Conservation (phyloP, 805 yeast species). For the Candida ponderosae region DNA sequence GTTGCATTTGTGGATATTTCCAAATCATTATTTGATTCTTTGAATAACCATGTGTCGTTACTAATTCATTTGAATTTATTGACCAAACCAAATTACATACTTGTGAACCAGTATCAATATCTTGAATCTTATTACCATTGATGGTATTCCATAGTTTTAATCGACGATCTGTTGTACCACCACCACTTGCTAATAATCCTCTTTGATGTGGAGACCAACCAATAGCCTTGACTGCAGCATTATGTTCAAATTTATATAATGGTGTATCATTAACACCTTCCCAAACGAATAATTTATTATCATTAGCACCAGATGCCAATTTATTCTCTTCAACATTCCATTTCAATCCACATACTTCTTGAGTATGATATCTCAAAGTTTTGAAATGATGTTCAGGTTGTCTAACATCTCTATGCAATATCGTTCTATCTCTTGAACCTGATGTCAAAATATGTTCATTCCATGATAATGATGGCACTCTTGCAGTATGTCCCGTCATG, state of each 20-base stretch:
- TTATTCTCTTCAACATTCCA: slow-evolving; percentile 92
- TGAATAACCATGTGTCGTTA: slow-evolving; percentile 91
- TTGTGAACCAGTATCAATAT: slow-evolving; percentile 93
- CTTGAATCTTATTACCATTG: slow-evolving; percentile 64
- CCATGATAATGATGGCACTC: slow-evolving; percentile 91
- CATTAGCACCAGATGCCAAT: slow-evolving; percentile 94
- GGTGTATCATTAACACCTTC: slow-evolving; percentile 68
- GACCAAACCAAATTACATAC: slow-evolving; percentile 95
- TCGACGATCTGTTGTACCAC: slow-evolving; percentile 90
- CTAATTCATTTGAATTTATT: slow-evolving; percentile 82
- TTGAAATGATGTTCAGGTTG: slow-evolving; percentile 74
- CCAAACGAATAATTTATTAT: slow-evolving; percentile 82
- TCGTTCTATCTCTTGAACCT: slow-evolving; percentile 80
- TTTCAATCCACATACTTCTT: slow-evolving; percentile 92
- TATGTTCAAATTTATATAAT: slow-evolving; percentile 72
- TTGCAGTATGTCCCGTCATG: slow-evolving; percentile 81
- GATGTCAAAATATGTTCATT: slow-evolving; percentile 82
- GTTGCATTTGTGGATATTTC: slow-evolving; percentile 90
- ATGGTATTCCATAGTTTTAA: slow-evolving; percentile 90
- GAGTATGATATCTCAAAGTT: slow-evolving; percentile 68
- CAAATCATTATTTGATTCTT: slow-evolving; percentile 86
- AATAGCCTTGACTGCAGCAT: slow-evolving; percentile 93
- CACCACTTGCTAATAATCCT: slow-evolving; percentile 90
- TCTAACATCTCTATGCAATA: slow-evolving; percentile 87
- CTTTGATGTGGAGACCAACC: slow-evolving; percentile 98